These are phyloP conservation scores for Larix sibirica DNA, from an alignment of 83 land plant genomes.

Conservation along the genomic window DNA sequence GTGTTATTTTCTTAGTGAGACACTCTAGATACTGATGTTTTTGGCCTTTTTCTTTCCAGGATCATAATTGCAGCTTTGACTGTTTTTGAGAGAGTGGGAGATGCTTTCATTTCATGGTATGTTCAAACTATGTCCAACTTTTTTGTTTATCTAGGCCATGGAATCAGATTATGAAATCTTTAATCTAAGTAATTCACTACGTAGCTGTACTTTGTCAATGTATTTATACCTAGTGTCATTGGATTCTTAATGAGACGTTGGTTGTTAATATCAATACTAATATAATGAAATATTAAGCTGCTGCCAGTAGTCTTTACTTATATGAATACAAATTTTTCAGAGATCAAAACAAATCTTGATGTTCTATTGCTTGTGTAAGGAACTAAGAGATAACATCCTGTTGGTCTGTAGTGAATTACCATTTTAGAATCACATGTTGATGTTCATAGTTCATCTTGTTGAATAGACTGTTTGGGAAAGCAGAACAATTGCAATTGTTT, in stretches of 20 bases:
- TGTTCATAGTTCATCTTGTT: no score
- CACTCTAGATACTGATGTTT: not conserved
- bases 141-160: no score
- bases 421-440: no score
- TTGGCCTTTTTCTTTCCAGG: slow-evolving; percentile 33
- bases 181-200: no score
- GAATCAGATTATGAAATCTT: no score
- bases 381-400: not conserved
- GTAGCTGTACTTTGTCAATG: no score
- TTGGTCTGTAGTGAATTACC: not conserved
- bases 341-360: not conserved
- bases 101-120: slow-evolving; percentile 64
- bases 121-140: not conserved
- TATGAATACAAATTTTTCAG: not conserved
- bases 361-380: not conserved
- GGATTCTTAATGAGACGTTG: no score
- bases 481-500: no score
- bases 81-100: slow-evolving; percentile 70
- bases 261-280: not conserved
- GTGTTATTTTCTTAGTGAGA: not conserved
- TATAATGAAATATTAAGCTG: not conserved
- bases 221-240: no score
- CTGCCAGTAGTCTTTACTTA: not conserved
- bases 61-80: slow-evolving; percentile 64
- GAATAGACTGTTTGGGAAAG: no score